phyloP scores from a whole-genome alignment of 2,329 filamentous ascomycete genomes.

The Magnaporthales sp. region DNA sequence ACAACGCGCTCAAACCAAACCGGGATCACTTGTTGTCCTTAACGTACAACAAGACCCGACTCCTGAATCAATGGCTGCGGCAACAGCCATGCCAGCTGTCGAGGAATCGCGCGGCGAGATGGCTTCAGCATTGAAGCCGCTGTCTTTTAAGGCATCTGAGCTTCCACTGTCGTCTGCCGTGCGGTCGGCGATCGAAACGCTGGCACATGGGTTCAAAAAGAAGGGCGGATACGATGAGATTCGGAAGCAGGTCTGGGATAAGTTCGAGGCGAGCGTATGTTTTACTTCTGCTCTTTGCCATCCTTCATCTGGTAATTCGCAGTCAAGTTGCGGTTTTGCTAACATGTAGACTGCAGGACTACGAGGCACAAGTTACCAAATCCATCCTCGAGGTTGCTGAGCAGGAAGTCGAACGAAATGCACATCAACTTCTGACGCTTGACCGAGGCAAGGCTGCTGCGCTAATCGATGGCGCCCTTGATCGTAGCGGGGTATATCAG shows the following conservation, averaged over 20 bases:
- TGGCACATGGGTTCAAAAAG: slow-evolving; percentile 79
- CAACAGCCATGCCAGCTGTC: slow-evolving; percentile 9
- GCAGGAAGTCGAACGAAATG: slow-evolving; percentile 66
- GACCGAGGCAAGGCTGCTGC: slow-evolving; percentile 66
- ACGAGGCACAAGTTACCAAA: slow-evolving; percentile 57
- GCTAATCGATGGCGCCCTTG: slow-evolving; percentile 69
- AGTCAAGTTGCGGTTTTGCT: not conserved
- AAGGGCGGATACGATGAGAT: slow-evolving; percentile 75
- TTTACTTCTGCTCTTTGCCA: slow-evolving; percentile 1
- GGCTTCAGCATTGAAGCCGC: slow-evolving; percentile 5
- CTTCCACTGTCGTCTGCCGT: slow-evolving; percentile 67
- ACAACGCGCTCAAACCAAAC: not conserved
- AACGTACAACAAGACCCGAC: not conserved
- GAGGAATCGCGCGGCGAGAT: slow-evolving; percentile 2
- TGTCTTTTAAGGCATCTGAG: slow-evolving; percentile 64
- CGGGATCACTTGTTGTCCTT: not conserved
- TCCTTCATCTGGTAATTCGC: not conserved
- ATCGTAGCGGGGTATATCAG: slow-evolving; percentile 68
- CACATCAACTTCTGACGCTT: slow-evolving; percentile 60
- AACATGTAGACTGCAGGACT: slow-evolving; percentile 40
- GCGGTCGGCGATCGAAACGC: slow-evolving; percentile 61
- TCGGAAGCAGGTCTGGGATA: slow-evolving; percentile 68
- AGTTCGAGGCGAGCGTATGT: slow-evolving; percentile 60
- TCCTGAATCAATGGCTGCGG: not conserved
- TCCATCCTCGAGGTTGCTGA: slow-evolving; percentile 63